These are phyloP conservation scores for Skeletonema grethae DNA, from an alignment of 108 stramenopile species.

Conservation along the genomic window DNA sequence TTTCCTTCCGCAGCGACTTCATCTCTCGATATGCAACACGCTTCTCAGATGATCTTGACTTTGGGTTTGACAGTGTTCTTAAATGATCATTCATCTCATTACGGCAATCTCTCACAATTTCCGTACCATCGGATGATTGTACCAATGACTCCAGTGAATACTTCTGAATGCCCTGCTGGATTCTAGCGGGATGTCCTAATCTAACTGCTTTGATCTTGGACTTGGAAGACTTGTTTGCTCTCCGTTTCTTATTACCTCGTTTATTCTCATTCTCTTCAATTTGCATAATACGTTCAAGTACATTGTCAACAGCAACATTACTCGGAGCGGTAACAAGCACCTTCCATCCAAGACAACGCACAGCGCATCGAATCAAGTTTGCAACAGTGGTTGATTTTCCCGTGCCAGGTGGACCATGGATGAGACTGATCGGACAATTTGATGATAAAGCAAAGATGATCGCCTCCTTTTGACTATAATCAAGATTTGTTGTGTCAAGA, in stretches of 20 bases:
- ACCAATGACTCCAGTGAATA: slow-evolving; percentile 94
- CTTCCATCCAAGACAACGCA: slow-evolving; percentile 59
- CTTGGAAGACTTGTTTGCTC: slow-evolving; percentile 21
- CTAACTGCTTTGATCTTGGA: slow-evolving; percentile 77
- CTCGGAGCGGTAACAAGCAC: slow-evolving; percentile 97
- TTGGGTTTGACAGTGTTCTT: slow-evolving; percentile 52
- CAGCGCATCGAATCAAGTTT: slow-evolving; percentile 89
- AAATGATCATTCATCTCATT: slow-evolving; percentile 75
- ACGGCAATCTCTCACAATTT: slow-evolving; percentile 91
- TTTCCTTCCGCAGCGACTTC: slow-evolving; percentile 82
- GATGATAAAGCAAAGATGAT: slow-evolving; percentile 69
- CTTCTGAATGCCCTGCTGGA: slow-evolving; percentile 72
- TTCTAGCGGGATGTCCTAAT: slow-evolving; percentile 95
- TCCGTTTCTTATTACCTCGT: slow-evolving; percentile 12
- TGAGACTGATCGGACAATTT: slow-evolving; percentile 59
- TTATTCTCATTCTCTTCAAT: slow-evolving; percentile 27
- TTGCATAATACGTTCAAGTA: slow-evolving; percentile 85
- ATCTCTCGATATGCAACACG: slow-evolving; percentile 73
- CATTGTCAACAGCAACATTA: slow-evolving; percentile 98
- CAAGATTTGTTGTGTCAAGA: slow-evolving; percentile 48
- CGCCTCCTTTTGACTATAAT: slow-evolving; percentile 78
- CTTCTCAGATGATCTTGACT: slow-evolving; percentile 46
- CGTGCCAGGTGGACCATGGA: slow-evolving; percentile 88
- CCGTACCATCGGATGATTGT: slow-evolving; percentile 90
- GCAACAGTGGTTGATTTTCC: slow-evolving; percentile 89